phyloP scores from a whole-genome alignment of 495 filamentous ascomycete genomes.

The Tuber borchii region DNA sequence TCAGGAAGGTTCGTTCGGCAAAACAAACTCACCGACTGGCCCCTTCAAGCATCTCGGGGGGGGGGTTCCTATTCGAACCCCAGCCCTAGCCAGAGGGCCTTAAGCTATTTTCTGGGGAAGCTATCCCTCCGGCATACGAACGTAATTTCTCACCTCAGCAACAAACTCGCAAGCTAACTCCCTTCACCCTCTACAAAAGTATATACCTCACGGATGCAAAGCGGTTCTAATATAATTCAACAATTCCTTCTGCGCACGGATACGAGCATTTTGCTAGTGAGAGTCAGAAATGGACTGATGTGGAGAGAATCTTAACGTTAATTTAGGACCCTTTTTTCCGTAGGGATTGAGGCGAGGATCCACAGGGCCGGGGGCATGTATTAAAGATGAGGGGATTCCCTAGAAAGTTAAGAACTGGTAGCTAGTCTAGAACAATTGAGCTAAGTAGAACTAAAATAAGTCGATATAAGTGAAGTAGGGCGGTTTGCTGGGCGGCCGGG shows the following conservation, averaged over 20 bases:
- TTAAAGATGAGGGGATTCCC: neutral
- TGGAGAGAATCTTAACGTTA: neutral
- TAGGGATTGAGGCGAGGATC: neutral
- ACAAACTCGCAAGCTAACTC: neutral
- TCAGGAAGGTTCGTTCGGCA: neutral
- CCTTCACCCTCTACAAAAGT: neutral
- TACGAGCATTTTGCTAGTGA: neutral
- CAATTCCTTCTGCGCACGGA: neutral
- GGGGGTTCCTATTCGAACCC: neutral
- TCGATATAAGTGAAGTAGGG: neutral
- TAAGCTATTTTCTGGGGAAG: neutral
- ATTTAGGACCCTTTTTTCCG: neutral
- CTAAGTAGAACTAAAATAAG: neutral
- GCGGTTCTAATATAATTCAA: neutral
- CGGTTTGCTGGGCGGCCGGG: conserved; percentile 57
- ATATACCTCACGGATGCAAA: neutral
- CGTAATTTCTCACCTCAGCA: neutral
- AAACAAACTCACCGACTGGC: neutral
- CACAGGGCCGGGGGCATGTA: too few species aligned
- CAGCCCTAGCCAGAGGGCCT: neutral
- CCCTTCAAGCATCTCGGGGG: neutral
- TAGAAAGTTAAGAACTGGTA: neutral
- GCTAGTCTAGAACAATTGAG: neutral
- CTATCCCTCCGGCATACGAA: neutral
- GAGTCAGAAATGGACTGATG: neutral